These are phyloP conservation scores for Croton laevigatus DNA, from an alignment of 441 rosid species.

Conservation along the genomic window DNA sequence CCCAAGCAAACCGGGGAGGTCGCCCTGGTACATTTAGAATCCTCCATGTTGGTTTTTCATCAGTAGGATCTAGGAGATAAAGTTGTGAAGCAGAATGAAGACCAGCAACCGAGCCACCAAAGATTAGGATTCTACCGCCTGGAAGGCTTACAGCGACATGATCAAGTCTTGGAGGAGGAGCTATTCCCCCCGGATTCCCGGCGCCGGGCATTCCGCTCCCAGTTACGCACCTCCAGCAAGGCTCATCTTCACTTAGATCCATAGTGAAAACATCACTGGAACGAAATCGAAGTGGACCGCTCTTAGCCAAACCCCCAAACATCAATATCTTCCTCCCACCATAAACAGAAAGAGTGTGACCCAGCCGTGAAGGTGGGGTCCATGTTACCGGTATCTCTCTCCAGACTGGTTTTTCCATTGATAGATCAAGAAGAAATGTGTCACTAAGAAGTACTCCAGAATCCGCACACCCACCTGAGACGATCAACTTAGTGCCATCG, in stretches of 20 bases:
- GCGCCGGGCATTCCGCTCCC: conserved; percentile 89
- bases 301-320: conserved; percentile 95
- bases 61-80: conserved; percentile 85
- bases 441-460: conserved; percentile 92
- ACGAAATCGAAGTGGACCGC: conserved; percentile 80
- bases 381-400: conserved; percentile 86
- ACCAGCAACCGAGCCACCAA: conserved; percentile 97
- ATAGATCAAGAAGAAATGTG: conserved; percentile 82
- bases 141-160: conserved; percentile 93
- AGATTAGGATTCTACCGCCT: conserved; percentile 79
- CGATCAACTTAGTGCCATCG: conserved; percentile 90
- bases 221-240: conserved; percentile 77
- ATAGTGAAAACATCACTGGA: conserved; percentile 93
- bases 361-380: conserved; percentile 93
- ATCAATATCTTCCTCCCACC: conserved; percentile 85
- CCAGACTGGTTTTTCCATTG: conserved; percentile 91
- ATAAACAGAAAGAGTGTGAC: conserved; percentile 82
- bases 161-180: conserved; percentile 92
- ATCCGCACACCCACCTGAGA: conserved; percentile 97
- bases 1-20: conserved; percentile 96
- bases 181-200: conserved; percentile 75
- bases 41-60: conserved; percentile 93
- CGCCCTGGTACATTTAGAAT: conserved; percentile 79
- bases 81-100: conserved; percentile 93
- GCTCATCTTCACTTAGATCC: conserved; percentile 90